Base-by-base conservation (phyloP, 176 grass and related monocot genomes). In the Microstegium vimineum region DNA sequence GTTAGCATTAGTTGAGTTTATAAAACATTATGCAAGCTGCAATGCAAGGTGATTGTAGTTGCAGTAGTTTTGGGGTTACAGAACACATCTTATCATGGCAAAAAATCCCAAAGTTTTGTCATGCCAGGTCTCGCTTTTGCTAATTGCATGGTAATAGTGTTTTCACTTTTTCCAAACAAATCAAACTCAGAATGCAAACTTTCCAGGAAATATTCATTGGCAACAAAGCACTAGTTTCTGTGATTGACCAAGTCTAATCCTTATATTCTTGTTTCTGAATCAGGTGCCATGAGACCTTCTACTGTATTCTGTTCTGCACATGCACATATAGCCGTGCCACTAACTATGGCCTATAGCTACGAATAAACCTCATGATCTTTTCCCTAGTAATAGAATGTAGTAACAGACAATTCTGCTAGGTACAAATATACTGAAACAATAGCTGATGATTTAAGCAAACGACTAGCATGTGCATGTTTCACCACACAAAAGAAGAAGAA, bases 241-340 rank as follows among this genome's bases (percentile, higher is more conserved):
- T 40, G 37, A 40, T 40, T 6, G 37, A 40, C 37, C 37, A 40
- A 40, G 37, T 40, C 37, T 40, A 10, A 40, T 40, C 37, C 8
- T 40, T 40, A 40, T 40, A 40, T 40, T 40, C 61, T n/a, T 59
- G 6, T 49, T 49, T 90, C n/a, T 34, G 30, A 78, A 82, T 41
- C 37, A 40, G 37, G 37, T 8, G 2, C 5, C 36, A 37, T 40
- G 37, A 1, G 37, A 8, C 37, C 37, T 40, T 1, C 37, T 40
- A 10, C 2, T 40, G 37, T 40, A 40, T 40, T 40, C 37, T 40
- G 37, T 40, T 40, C 37, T 40, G 37, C 37, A 40, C 37, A 40
- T 40, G 2, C 37, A 40, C 10, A 40, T 40, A 40, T 40, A 40
- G 37, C 2, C 2, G 37, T 40, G 37, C 37, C 37, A 40, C 8